phyloP scores from a whole-genome alignment of 2,329 filamentous ascomycete species.

The Phaeosphaeriaceae sp. region DNA sequence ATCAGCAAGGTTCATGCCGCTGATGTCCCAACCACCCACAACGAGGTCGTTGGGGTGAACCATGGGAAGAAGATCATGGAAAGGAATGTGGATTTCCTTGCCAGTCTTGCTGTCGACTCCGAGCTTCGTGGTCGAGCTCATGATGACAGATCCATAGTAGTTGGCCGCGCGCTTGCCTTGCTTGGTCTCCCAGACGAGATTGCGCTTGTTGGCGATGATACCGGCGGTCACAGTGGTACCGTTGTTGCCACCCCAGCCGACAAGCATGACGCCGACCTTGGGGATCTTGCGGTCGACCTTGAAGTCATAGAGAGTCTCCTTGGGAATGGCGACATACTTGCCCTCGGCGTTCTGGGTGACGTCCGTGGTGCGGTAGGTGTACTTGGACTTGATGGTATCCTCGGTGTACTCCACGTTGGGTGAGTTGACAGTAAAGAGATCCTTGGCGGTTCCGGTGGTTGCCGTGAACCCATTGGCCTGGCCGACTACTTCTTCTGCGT shows the following conservation, averaged over 20 bases:
- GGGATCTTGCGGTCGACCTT: constrained; percentile 93
- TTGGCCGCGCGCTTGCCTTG: constrained; percentile 86
- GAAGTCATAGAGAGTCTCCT: constrained; percentile 94
- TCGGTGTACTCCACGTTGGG: constrained; percentile 93
- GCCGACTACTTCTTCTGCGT: constrained; percentile 74
- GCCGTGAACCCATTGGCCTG: constrained; percentile 60
- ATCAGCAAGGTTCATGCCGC: constrained; percentile 82
- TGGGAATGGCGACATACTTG: constrained; percentile 82
- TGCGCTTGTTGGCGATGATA: constrained; percentile 92
- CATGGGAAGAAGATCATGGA: constrained; percentile 94
- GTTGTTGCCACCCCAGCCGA: constrained; percentile 98
- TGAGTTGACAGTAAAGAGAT: constrained; percentile 85
- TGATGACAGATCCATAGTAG: constrained; percentile 97
- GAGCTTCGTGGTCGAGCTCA: constrained; percentile 97
- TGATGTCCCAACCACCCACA: constrained; percentile 98
- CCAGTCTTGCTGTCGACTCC: constrained; percentile 83
- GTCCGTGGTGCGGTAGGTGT: constrained; percentile 93
- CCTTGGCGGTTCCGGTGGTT: constrained; percentile 56
- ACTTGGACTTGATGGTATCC: constrained; percentile 87
- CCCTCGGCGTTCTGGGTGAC: constrained; percentile 75
- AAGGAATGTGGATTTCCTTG: constrained; percentile 93
- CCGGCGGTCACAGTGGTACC: constrained; percentile 96
- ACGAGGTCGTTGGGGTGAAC: constrained; percentile 95
- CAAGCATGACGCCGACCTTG: constrained; percentile 95
- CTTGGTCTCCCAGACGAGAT: constrained; percentile 90